These are phyloP conservation scores for Eruca vesicaria DNA, from an alignment of 441 rosid species.

Conservation along the genomic window DNA sequence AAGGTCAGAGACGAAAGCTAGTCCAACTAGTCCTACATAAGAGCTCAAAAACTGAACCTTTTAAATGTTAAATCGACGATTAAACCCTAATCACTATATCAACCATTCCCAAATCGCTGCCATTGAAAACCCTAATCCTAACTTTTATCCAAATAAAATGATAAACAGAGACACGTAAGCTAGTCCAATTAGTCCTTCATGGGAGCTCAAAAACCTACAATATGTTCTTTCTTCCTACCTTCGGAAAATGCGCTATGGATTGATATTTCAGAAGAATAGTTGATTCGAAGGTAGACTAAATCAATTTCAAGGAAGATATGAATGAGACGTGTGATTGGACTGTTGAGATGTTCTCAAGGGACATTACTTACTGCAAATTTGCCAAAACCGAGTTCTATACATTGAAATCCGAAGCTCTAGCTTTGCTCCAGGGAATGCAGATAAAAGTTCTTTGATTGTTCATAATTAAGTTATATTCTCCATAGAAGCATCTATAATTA, in stretches of 20 bases:
- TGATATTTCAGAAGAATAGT: neutral
- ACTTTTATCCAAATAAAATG: no score
- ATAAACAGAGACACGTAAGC: no score
- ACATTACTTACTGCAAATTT: neutral
- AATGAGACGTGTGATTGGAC: neutral
- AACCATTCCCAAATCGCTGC: no score
- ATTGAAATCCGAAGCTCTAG: no score
- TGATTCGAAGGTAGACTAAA: neutral
- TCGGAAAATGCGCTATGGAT: neutral
- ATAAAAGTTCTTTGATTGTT: neutral
- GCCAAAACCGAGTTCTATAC: neutral
- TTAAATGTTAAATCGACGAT: no score
- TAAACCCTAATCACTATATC: no score
- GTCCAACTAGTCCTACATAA: no score
- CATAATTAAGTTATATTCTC: conserved; percentile 28
- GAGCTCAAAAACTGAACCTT: no score
- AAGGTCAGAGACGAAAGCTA: neutral
- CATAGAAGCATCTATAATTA: neutral
- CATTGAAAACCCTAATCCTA: no score
- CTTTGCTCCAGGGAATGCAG: neutral
- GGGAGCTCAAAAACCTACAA: neutral
- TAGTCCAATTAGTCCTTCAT: neutral
- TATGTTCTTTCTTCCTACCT: neutral
- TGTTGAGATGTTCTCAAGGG: no score
- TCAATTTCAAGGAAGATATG: neutral